phyloP scores from a whole-genome alignment of 176 grass and related monocot species.

The Eleusine indica region DNA sequence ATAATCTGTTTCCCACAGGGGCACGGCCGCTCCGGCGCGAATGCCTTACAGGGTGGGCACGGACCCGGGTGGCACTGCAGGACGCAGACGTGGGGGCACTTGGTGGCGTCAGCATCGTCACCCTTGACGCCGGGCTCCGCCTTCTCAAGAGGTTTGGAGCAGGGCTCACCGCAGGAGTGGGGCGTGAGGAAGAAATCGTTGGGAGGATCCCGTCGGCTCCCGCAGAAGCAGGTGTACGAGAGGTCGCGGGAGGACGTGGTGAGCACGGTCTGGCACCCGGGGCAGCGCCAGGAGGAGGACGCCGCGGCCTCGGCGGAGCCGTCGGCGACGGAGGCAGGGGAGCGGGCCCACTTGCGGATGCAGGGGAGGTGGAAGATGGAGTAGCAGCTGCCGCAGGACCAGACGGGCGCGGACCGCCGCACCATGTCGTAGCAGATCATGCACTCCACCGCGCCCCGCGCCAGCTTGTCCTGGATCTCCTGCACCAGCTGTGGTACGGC shows the following conservation, averaged over 20 bases:
- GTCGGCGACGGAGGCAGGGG: constrained; percentile 72
- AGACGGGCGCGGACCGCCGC: constrained; percentile 70
- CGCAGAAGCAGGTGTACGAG: constrained; percentile 88
- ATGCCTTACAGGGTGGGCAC: constrained; percentile 93
- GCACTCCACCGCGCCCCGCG: constrained; percentile 80
- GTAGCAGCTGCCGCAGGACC: constrained; percentile 95
- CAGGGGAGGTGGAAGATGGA: constrained; percentile 96
- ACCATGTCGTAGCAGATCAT: constrained; percentile 99
- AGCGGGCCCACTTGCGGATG: constrained; percentile 89
- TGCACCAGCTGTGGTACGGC: constrained; percentile 87
- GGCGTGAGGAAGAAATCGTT: constrained; percentile 89
- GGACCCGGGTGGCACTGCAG: constrained; percentile 94
- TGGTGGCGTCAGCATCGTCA: constrained; percentile 23
- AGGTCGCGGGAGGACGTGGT: constrained; percentile 55
- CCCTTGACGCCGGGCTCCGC: constrained; percentile 27
- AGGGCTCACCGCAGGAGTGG: constrained; percentile 90
- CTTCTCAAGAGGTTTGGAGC: constrained; percentile 65
- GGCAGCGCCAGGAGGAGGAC: constrained; percentile 71
- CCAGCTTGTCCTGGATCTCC: constrained; percentile 93
- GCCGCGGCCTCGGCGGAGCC: constrained; percentile 37
- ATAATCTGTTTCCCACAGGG: constrained; percentile 84
- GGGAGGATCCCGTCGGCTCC: constrained; percentile 51
- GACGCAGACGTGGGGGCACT: constrained; percentile 85
- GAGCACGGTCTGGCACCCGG: constrained; percentile 86
- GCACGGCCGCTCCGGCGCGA: constrained; percentile 65